Conservation (phyloP, 2,329 filamentous ascomycete genomes). For the Magnaporthiopsis poae region DNA sequence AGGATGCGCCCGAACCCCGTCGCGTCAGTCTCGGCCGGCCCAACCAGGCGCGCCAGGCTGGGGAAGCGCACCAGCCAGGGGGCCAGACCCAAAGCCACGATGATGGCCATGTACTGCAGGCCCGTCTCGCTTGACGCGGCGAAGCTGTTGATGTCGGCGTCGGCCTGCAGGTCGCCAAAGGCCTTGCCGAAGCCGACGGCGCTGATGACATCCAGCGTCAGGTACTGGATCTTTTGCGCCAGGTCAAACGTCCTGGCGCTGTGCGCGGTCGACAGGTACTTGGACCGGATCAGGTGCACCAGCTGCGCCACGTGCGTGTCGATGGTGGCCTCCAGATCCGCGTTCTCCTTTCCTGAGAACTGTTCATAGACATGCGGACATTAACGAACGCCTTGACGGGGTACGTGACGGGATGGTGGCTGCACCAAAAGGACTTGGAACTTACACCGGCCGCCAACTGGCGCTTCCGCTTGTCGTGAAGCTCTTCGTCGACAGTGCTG, state of each 20-base stretch:
- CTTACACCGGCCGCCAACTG: constrained; percentile 38
- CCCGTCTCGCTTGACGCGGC: constrained; percentile 28
- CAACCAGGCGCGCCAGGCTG: not conserved
- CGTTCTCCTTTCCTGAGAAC: constrained; percentile 47
- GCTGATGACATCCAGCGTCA: constrained; percentile 42
- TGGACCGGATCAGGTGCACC: constrained; percentile 36
- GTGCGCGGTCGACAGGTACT: constrained; percentile 29
- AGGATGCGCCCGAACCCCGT: constrained; percentile 3
- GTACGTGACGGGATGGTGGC: too few relatives aligned
- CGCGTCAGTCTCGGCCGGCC: constrained; percentile 4
- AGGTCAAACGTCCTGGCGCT: constrained; percentile 35
- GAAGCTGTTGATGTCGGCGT: constrained; percentile 33
- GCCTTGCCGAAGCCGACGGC: constrained; percentile 34
- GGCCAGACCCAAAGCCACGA: not conserved
- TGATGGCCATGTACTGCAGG: constrained; percentile 25
- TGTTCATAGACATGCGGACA: constrained; percentile 15
- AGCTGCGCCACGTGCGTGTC: constrained; percentile 36
- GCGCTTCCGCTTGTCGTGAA: constrained; percentile 32
- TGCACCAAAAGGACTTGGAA: not conserved
- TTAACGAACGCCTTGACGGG: not conserved
- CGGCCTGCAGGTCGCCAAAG: constrained; percentile 32
- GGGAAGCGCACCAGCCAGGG: not conserved
- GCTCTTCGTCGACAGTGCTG: constrained; percentile 23
- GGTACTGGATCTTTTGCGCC: constrained; percentile 34
- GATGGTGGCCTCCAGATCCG: constrained; percentile 37